Evolutionary conservation across 78 protist genomes (phyloP).

Genomic region (Diacronema lutheri): DNA sequence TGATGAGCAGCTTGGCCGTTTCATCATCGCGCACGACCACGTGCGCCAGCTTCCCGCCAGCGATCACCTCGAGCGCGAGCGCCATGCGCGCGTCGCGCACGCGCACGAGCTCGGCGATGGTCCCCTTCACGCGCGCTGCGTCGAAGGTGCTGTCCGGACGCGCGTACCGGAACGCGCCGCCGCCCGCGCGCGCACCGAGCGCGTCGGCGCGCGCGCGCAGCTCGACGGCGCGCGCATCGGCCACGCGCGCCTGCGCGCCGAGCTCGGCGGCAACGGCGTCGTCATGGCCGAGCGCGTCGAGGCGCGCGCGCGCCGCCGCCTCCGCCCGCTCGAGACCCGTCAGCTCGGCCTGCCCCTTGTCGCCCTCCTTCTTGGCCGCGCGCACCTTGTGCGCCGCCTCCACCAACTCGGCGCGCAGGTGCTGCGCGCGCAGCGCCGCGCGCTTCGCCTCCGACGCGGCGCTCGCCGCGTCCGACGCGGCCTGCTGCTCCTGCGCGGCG

Average conservation of each 20-base stretch:
- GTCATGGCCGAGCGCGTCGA: not conserved
- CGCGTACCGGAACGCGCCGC: constrained; percentile 57
- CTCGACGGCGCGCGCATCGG: not conserved
- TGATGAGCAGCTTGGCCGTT: constrained; percentile 76
- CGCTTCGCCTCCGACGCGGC: not conserved
- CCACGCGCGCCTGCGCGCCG: not conserved
- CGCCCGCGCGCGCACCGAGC: not conserved
- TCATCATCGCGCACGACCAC: constrained; percentile 87
- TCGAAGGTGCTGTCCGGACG: constrained; percentile 77
- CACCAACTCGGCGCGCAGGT: not conserved
- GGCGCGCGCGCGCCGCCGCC: not conserved
- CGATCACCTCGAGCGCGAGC: constrained; percentile 57
- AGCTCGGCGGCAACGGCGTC: not conserved
- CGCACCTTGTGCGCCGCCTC: not conserved
- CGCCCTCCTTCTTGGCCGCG: not conserved
- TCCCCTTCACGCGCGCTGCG: constrained; percentile 71
- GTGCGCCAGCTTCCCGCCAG: constrained; percentile 87
- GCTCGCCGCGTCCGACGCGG: too few species aligned
- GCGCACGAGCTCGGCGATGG: constrained; percentile 77
- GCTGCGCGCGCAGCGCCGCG: not conserved
- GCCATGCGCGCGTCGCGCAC: constrained; percentile 24
- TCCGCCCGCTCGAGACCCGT: not conserved
- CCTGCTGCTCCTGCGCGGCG: too few species aligned
- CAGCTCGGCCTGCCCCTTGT: not conserved
- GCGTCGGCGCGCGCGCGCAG: not conserved